Conservation (phyloP, 108 stramenopile species). For the Conticribra weissflogii region DNA sequence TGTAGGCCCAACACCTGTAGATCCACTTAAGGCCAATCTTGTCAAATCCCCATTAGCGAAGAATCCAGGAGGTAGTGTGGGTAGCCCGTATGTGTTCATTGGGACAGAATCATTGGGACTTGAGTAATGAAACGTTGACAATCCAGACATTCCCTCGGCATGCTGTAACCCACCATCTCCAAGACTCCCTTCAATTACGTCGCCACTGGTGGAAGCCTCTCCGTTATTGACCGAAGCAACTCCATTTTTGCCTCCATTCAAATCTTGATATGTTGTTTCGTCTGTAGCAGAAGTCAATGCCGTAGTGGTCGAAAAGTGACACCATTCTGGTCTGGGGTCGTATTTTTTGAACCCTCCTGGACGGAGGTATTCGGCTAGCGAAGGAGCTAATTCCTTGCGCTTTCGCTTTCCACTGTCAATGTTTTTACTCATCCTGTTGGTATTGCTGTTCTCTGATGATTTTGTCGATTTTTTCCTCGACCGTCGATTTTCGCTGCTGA, state of each 20-base stretch:
- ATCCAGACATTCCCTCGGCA: neutral
- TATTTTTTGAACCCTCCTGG: conserved; percentile 13
- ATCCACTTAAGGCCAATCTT: too few relatives aligned
- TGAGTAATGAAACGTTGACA: neutral
- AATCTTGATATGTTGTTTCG: neutral
- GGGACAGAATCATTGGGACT: neutral
- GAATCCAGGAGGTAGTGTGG: too few relatives aligned
- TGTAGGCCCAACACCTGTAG: too few relatives aligned
- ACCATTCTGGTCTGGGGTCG: conserved; percentile 38
- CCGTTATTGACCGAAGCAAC: neutral
- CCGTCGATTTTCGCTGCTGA: too few relatives aligned
- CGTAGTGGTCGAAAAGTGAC: neutral
- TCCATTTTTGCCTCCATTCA: neutral
- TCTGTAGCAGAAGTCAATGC: conserved; percentile 1
- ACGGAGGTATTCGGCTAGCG: conserved; percentile 27
- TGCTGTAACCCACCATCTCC: too few relatives aligned
- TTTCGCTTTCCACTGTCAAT: neutral
- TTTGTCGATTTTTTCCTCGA: neutral
- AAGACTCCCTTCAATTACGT: neutral
- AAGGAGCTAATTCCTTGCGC: conserved; percentile 19
- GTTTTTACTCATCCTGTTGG: neutral
- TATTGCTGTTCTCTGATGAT: neutral
- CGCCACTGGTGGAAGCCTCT: neutral
- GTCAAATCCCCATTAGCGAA: too few relatives aligned
- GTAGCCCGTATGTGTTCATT: neutral